Percentiles rank a stretch among this genome's conserved stretches.
Conservation (phyloP, 306 rosid genomes). For the Sindora glabra region DNA sequence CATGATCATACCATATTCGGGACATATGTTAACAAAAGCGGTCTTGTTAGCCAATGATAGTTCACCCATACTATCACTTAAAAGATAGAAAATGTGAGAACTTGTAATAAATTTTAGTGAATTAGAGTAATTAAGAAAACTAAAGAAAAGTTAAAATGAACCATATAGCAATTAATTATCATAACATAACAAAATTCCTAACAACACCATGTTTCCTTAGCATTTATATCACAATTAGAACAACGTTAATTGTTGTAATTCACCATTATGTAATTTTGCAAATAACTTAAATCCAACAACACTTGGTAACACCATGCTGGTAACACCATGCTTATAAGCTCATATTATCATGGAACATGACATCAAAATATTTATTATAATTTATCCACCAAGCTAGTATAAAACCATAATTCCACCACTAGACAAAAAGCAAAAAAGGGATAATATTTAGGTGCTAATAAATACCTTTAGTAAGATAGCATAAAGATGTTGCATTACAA, state of each 20-base stretch:
- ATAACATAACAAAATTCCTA: conserved; percentile 91
- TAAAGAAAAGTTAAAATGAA: neutral
- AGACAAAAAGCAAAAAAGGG: neutral
- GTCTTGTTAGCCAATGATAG: conserved; percentile 94
- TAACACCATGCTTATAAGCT: conserved; percentile 97
- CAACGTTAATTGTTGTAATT: conserved; percentile 89
- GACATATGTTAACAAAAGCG: conserved; percentile 97
- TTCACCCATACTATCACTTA: conserved; percentile 89
- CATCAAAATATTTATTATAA: conserved; percentile 17
- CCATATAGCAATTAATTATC: conserved; percentile 57
- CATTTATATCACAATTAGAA: conserved; percentile 83
- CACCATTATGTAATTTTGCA: conserved; percentile 70
- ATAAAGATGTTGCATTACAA: conserved; percentile 85
- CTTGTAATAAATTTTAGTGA: neutral
- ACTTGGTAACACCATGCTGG: no score
- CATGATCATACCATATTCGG: conserved; percentile 99
- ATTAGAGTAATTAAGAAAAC: neutral
- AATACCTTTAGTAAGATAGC: conserved; percentile 98
- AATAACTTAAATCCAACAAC: conserved; percentile 88
- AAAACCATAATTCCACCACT: no score
- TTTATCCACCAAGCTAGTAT: neutral
- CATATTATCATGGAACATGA: conserved; percentile 24
- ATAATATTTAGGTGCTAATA: neutral
- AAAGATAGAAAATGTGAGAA: conserved; percentile 23
- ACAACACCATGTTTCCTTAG: conserved; percentile 94